Percentiles rank a stretch among this genome's conserved stretches.
Conservation (phyloP, 2,329 filamentous ascomycete species). For the Geosmithia morbida region DNA sequence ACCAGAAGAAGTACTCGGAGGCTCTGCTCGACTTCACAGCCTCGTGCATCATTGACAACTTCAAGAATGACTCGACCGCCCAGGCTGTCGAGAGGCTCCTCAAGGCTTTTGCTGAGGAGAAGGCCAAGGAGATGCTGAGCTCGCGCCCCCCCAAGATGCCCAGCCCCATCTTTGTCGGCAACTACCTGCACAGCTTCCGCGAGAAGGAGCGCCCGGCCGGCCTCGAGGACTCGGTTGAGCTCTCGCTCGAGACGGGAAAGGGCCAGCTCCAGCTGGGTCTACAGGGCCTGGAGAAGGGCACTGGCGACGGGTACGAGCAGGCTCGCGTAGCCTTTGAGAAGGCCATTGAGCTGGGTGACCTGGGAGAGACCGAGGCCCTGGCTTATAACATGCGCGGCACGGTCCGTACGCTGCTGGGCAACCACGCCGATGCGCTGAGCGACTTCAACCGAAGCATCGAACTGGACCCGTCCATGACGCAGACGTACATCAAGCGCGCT, state of each 20-base stretch:
- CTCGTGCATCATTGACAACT: conserved; percentile 97
- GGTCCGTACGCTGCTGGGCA: conserved; percentile 83
- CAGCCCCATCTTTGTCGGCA: conserved; percentile 91
- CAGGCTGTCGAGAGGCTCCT: conserved; percentile 83
- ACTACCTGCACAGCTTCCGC: conserved; percentile 98
- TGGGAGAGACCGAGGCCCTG: conserved; percentile 74
- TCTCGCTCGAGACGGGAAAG: conserved; percentile 65
- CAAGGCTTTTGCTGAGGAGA: conserved; percentile 92
- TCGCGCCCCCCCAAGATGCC: conserved; percentile 81
- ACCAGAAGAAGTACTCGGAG: conserved; percentile 80
- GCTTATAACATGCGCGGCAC: conserved; percentile 96
- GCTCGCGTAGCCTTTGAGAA: conserved; percentile 76
- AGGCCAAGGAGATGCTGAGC: conserved; percentile 77
- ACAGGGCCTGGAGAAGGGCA: conserved; percentile 69
- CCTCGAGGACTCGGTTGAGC: conserved; percentile 66
- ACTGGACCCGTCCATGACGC: conserved; percentile 72
- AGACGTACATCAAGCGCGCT: conserved; percentile 97
- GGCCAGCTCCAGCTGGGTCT: conserved; percentile 78
- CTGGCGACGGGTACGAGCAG: conserved; percentile 81
- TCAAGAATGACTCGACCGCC: conserved; percentile 81
- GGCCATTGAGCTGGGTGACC: conserved; percentile 66
- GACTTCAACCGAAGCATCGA: conserved; percentile 92
- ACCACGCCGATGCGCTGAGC: conserved; percentile 66
- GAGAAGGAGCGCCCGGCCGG: conserved; percentile 64
- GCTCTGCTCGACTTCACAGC: conserved; percentile 95